Conservation (phyloP, 352 stramenopile genomes). For the Phytopythium sindhum region DNA sequence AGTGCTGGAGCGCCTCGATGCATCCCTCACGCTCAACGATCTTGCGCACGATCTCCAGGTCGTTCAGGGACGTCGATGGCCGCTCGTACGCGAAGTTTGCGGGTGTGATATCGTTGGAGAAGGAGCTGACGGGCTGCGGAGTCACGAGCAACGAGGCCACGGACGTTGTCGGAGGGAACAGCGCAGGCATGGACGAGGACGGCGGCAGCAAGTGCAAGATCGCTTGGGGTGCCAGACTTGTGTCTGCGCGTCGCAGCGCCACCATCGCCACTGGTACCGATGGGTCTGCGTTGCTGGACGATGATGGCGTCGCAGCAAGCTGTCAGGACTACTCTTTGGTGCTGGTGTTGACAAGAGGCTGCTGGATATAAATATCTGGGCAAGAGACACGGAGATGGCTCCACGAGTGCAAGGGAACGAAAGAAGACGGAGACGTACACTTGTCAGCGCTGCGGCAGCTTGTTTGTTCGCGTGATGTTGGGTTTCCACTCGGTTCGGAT, state of each 20-base stretch:
- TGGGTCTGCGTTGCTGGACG: not conserved
- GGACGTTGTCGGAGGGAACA: not conserved
- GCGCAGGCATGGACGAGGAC: constrained; percentile 4
- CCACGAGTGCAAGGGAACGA: not conserved
- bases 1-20: constrained; percentile 64
- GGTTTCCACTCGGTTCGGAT: not conserved
- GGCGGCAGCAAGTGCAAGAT: not conserved
- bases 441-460: not conserved
- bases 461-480: not conserved
- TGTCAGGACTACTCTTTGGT: no score
- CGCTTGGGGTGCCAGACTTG: not conserved
- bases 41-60: constrained; percentile 67
- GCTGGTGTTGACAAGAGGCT: not conserved
- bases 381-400: not conserved
- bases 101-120: not conserved
- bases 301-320: no score
- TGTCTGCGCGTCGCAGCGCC: not conserved
- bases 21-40: constrained; percentile 83
- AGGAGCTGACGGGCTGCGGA: not conserved
- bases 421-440: not conserved
- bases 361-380: constrained; percentile 2
- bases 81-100: constrained; percentile 7
- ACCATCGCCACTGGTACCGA: not conserved
- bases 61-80: constrained; percentile 9
- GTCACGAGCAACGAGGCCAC: constrained; percentile 1